Conservation (phyloP, 2,329 filamentous ascomycete species). For the Colletotrichum sp. region DNA sequence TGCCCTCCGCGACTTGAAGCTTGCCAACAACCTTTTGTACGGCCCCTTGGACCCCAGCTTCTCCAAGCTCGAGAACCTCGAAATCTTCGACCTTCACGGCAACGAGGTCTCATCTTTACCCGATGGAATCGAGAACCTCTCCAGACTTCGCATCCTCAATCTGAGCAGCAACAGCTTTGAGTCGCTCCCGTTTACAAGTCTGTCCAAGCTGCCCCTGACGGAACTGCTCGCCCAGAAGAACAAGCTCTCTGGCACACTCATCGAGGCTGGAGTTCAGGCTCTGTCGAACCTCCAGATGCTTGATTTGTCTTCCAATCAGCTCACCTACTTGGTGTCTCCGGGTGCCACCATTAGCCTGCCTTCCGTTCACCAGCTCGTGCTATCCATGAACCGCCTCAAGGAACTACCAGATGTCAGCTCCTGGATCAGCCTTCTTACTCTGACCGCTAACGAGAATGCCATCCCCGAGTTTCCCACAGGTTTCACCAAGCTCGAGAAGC, state of each 20-base stretch:
- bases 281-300: slow-evolving; percentile 74
- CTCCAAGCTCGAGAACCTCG: slow-evolving; percentile 69
- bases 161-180: slow-evolving; percentile 80
- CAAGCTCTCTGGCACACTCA: slow-evolving; percentile 73
- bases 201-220: slow-evolving; percentile 72
- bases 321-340: slow-evolving; percentile 58
- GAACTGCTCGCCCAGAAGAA: slow-evolving; percentile 82
- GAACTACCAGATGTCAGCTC: slow-evolving; percentile 74
- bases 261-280: slow-evolving; percentile 63
- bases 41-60: slow-evolving; percentile 72
- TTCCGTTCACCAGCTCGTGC: slow-evolving; percentile 72
- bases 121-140: slow-evolving; percentile 67
- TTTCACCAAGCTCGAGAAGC: slow-evolving; percentile 68
- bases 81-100: slow-evolving; percentile 80
- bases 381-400: slow-evolving; percentile 83
- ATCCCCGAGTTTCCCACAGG: slow-evolving; percentile 78
- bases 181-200: slow-evolving; percentile 70
- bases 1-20: slow-evolving; percentile 77
- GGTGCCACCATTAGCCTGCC: slow-evolving; percentile 66
- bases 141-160: slow-evolving; percentile 76
- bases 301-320: slow-evolving; percentile 78
- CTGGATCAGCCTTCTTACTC: slow-evolving; percentile 75
- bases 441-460: slow-evolving; percentile 83
- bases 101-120: slow-evolving; percentile 81
- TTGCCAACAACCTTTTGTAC: slow-evolving; percentile 78